Evolutionary conservation across 768 basidiomycete species (phyloP).

Genomic region (Collybia sp.): DNA sequence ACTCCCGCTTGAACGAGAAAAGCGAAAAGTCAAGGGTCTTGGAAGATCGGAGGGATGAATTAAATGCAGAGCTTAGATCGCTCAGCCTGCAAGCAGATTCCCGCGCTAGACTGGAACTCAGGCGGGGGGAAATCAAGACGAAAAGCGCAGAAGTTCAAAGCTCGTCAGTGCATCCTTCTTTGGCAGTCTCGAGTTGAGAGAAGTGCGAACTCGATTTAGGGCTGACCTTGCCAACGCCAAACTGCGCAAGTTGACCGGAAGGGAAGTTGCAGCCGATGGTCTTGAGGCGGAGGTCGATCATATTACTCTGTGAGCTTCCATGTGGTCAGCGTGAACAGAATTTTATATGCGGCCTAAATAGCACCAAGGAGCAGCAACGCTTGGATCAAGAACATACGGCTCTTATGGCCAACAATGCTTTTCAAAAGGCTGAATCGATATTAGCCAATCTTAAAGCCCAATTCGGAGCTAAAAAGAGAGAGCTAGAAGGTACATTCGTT

Average conservation of each 20-base stretch:
- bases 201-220: constrained; percentile 31
- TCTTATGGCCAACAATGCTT: constrained; percentile 43
- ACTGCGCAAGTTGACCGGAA: constrained; percentile 62
- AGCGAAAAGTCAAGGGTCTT: constrained; percentile 46
- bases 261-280: constrained; percentile 50
- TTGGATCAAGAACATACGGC: constrained; percentile 39
- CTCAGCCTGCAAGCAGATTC: constrained; percentile 78
- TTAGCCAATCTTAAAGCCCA: constrained; percentile 57
- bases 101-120: constrained; percentile 74
- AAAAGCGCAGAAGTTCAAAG: constrained; percentile 65
- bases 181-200: background rate
- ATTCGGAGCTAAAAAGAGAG: constrained; percentile 55
- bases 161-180: constrained; percentile 41
- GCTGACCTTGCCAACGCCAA: constrained; percentile 56
- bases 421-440: constrained; percentile 62
- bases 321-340: background rate
- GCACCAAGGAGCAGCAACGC: constrained; percentile 66
- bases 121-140: constrained; percentile 59
- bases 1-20: constrained; percentile 57
- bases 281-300: constrained; percentile 75
- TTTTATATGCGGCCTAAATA: constrained; percentile 19
- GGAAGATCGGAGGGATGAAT: constrained; percentile 64
- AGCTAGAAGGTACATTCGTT: constrained; percentile 52
- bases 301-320: constrained; percentile 43
- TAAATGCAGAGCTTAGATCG: constrained; percentile 66